phyloP scores from a whole-genome alignment of 768 basidiomycete genomes.

The Phaeotremella fagi region DNA sequence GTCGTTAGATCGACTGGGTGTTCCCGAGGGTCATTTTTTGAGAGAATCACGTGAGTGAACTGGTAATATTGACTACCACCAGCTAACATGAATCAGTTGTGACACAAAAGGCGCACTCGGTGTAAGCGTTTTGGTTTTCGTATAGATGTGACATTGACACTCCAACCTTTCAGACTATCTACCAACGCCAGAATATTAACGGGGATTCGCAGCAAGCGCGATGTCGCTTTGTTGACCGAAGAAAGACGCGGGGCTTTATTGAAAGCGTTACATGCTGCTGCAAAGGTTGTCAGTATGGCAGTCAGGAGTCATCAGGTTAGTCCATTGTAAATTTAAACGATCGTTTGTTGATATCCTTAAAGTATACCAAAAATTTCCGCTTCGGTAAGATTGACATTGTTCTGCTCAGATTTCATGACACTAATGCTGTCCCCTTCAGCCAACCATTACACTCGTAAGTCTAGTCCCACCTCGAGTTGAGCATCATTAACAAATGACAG shows the following conservation, averaged over 20 bases:
- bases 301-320: slow-evolving; percentile 23
- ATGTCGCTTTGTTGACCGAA: slow-evolving; percentile 27
- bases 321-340: background rate
- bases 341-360: background rate
- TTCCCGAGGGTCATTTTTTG: slow-evolving; percentile 20
- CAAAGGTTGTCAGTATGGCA: slow-evolving; percentile 22
- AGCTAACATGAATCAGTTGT: slow-evolving; percentile 3
- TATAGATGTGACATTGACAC: background rate
- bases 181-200: slow-evolving; percentile 34
- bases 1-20: slow-evolving; percentile 1
- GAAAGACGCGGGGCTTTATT: slow-evolving; percentile 21
- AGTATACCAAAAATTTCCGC: slow-evolving; percentile 30
- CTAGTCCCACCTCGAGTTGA: too few species aligned
- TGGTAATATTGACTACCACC: background rate
- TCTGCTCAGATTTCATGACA: background rate
- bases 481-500: slow-evolving; percentile 3
- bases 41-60: slow-evolving; percentile 25
- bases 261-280: slow-evolving; percentile 27
- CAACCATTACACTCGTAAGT: slow-evolving; percentile 28
- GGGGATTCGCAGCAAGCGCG: slow-evolving; percentile 25
- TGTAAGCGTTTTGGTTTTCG: slow-evolving; percentile 9
- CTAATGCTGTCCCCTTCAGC: slow-evolving; percentile 5
- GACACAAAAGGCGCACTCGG: slow-evolving; percentile 18
- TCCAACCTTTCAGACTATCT: slow-evolving; percentile 10
- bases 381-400: slow-evolving; percentile 17